phyloP scores from a whole-genome alignment of 2,329 filamentous ascomycete species.

The Fusarium sp. region DNA sequence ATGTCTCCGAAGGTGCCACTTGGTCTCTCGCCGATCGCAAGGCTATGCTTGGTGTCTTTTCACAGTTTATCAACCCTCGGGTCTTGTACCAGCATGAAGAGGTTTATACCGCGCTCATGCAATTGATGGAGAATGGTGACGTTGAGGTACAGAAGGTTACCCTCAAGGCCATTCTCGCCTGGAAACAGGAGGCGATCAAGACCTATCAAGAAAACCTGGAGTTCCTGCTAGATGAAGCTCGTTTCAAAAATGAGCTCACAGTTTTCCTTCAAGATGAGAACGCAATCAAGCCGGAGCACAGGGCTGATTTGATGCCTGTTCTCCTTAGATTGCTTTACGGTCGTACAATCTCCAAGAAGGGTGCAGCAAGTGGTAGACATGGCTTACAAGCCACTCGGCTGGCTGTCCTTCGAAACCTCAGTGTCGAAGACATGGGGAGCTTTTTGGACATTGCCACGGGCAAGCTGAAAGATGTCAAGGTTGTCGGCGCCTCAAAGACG shows the following conservation, averaged over 20 bases:
- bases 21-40: slow-evolving; percentile 88
- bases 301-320: slow-evolving; percentile 81
- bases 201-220: slow-evolving; percentile 87
- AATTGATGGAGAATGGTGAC: slow-evolving; percentile 87
- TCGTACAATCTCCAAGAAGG: slow-evolving; percentile 84
- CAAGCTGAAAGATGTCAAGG: slow-evolving; percentile 69
- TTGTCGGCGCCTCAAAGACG: slow-evolving; percentile 66
- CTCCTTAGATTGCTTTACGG: slow-evolving; percentile 90
- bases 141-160: slow-evolving; percentile 87
- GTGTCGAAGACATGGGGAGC: slow-evolving; percentile 76
- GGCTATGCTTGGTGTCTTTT: slow-evolving; percentile 82
- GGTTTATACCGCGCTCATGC: slow-evolving; percentile 80
- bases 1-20: slow-evolving; percentile 53
- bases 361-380: slow-evolving; percentile 79
- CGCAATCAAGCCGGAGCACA: slow-evolving; percentile 79
- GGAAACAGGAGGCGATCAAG: slow-evolving; percentile 83
- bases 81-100: slow-evolving; percentile 82
- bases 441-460: slow-evolving; percentile 89
- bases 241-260: slow-evolving; percentile 94
- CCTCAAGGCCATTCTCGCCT: slow-evolving; percentile 85
- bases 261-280: slow-evolving; percentile 84
- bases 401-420: slow-evolving; percentile 82
- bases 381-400: slow-evolving; percentile 86
- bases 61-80: slow-evolving; percentile 86
- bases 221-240: slow-evolving; percentile 88